Percentiles rank a stretch among this genome's conserved stretches.
phyloP scores from a whole-genome alignment of 192 early-diverging fungal species.

The Backusella mclennaniae region DNA sequence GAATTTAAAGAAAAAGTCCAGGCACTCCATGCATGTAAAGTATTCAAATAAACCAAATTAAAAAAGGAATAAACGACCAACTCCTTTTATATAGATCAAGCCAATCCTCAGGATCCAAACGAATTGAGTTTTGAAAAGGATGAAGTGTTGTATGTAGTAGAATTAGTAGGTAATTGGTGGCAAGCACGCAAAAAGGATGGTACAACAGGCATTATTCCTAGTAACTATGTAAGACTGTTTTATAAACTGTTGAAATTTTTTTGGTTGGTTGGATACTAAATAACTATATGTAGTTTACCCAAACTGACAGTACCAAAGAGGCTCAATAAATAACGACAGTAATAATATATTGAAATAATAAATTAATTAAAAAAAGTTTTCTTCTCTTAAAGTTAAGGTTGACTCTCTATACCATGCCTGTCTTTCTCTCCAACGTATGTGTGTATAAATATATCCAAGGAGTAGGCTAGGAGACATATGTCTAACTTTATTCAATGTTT shows the following conservation, averaged over 20 bases:
- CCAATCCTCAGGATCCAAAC: constrained; percentile 87
- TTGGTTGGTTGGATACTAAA: neutral
- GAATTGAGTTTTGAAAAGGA: constrained; percentile 88
- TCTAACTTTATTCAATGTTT: neutral
- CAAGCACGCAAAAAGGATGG: constrained; percentile 85
- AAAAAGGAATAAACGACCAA: neutral
- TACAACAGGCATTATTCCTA: constrained; percentile 82
- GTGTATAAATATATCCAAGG: neutral
- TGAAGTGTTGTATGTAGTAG: constrained; percentile 82
- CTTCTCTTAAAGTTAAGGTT: neutral
- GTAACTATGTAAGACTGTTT: constrained; percentile 68
- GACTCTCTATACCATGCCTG: neutral
- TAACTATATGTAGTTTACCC: neutral
- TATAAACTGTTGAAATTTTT: neutral
- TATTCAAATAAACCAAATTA: neutral
- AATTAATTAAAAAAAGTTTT: too few relatives aligned
- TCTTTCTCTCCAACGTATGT: too few relatives aligned
- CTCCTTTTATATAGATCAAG: constrained; percentile 56
- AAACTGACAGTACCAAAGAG: neutral
- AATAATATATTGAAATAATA: neutral
- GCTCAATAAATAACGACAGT: neutral
- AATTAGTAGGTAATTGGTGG: constrained; percentile 98
- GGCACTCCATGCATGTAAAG: constrained; percentile 67
- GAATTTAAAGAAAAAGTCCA: constrained; percentile 64
- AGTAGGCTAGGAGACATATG: neutral